Conservation (phyloP, 169 alveolate genomes). For the Eimeria acervulina region DNA sequence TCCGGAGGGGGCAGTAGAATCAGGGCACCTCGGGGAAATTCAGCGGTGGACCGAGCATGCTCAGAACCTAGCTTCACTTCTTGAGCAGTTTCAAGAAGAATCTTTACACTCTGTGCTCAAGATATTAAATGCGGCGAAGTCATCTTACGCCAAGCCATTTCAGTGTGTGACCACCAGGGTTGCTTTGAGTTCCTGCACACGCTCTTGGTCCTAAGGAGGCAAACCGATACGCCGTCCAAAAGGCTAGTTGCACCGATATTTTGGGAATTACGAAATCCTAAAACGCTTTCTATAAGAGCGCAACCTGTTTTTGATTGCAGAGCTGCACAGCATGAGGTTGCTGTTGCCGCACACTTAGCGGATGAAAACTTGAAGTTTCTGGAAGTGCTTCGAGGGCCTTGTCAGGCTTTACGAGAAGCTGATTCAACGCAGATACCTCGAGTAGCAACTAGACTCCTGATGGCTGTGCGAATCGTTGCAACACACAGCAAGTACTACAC, state of each 20-base stretch:
- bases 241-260: not conserved
- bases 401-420: conserved; percentile 92
- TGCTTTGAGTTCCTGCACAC: not conserved
- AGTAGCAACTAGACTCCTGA: conserved; percentile 92
- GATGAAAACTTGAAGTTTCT: conserved; percentile 93
- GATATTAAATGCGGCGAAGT: conserved; percentile 92
- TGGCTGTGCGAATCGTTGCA: conserved; percentile 95
- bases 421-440: conserved; percentile 94
- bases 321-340: conserved; percentile 92
- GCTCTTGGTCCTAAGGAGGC: not conserved
- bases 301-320: conserved; percentile 34
- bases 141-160: conserved; percentile 93
- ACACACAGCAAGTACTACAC: conserved; percentile 92
- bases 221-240: not conserved
- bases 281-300: not conserved
- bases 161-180: conserved; percentile 75
- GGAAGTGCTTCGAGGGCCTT: conserved; percentile 93
- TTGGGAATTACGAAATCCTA: not conserved
- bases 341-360: conserved; percentile 92
- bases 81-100: conserved; percentile 92
- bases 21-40: conserved; percentile 96
- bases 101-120: conserved; percentile 91
- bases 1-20: conserved; percentile 91
- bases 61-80: conserved; percentile 91
- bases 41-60: conserved; percentile 94